Base-by-base conservation (phyloP, 345 rosid genomes). In the Populus deltoides region DNA sequence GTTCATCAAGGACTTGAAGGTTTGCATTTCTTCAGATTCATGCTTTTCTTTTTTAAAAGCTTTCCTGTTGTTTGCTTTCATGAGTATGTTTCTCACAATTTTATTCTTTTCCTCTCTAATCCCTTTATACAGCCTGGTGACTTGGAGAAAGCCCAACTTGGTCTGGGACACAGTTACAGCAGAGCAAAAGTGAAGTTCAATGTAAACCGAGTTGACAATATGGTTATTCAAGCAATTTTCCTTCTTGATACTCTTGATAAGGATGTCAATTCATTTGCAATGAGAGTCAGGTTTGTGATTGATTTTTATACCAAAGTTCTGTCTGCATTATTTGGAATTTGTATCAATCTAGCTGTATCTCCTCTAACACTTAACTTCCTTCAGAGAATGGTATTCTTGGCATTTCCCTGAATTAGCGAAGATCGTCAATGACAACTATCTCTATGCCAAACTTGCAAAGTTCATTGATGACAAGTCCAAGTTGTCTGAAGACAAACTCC, bases 361-460 rank as follows among this genome's bases (percentile, higher is more conserved):
- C 36, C 27, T 55, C 47, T 75, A 66, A 29, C 36, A 57, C 74
- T n/a, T 79, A 47, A 49, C 31, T 81, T 84, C 27, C 27, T 79
- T 77, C 89, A 96, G 99, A 75, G 99, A 96, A 85, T 96, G 97
- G 98, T 96, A 96, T 78, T 94, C 98, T 18, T 93, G 98, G 98
- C 99, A 96, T 78, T 96, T 96, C 83, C 99, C 98, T 12, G 97
- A 96, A 75, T 79, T 96, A 66, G 97, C 87, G 68, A 96, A 96
- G 89, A 92, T 96, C 62, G 94, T 96, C 78, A 94, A 87, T 74
- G 99, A 96, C 87, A 96, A 96, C 84, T 92, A 93, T 83, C 89
- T 93, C 3, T 93, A 89, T 82, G 92, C 97, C 57, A 86, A 85
- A 80, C 89, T 93, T 75, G 88, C 92, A 29, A 92, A 88, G 78